Evolutionary conservation across 495 filamentous ascomycete species (phyloP).

Genomic region (Geoglossum glabrum): DNA sequence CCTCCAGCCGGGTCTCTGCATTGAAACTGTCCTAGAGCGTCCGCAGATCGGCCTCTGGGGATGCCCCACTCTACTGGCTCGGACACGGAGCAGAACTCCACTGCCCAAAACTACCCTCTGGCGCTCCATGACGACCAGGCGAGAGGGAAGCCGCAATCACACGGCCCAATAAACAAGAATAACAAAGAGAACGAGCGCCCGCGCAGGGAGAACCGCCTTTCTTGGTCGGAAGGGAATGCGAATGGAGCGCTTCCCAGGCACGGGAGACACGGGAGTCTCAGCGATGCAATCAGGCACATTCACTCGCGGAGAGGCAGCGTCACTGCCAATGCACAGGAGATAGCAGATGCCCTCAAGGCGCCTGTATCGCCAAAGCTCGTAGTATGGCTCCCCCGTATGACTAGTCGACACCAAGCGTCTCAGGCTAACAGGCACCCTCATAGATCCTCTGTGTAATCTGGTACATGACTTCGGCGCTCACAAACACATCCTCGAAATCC

Average conservation of each 20-base stretch:
- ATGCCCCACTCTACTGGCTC: not conserved
- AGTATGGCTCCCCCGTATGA: slow-evolving; percentile 28
- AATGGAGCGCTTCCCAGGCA: slow-evolving; percentile 21
- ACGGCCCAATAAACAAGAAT: not conserved
- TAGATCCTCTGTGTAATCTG: slow-evolving; percentile 72
- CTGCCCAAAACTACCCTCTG: not conserved
- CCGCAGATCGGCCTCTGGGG: not conserved
- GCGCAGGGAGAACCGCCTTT: not conserved
- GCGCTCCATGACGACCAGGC: not conserved
- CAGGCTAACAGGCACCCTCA: not conserved
- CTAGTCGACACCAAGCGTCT: not conserved
- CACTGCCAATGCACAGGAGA: slow-evolving; percentile 78
- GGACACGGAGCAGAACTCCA: not conserved
- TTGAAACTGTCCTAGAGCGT: not conserved
- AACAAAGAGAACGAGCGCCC: not conserved
- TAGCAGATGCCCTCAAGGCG: slow-evolving; percentile 76
- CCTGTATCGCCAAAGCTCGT: slow-evolving; percentile 74
- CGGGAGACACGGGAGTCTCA: slow-evolving; percentile 59
- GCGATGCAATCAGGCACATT: slow-evolving; percentile 66
- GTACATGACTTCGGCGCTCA: slow-evolving; percentile 87
- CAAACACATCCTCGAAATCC: slow-evolving; percentile 93
- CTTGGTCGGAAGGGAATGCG: not conserved
- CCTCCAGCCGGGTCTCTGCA: not conserved
- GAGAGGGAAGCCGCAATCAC: not conserved
- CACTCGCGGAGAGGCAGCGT: slow-evolving; percentile 60